These are phyloP conservation scores for Actinomortierella wolfii DNA, from an alignment of 371 early-diverging fungal species.

Conservation along the genomic window DNA sequence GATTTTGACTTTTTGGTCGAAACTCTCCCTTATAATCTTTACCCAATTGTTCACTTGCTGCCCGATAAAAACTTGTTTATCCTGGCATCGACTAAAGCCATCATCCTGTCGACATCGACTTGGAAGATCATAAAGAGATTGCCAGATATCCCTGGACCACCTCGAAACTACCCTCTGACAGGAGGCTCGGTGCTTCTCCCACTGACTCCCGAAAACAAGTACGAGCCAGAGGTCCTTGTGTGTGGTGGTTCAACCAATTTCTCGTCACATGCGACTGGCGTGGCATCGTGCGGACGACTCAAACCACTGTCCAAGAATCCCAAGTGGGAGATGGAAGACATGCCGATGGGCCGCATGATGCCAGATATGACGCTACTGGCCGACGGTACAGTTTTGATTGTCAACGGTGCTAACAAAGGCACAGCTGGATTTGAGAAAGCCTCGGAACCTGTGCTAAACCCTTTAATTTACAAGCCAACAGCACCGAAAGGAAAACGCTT, in stretches of 20 bases:
- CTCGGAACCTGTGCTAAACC: constrained; percentile 44
- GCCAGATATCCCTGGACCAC: constrained; percentile 59
- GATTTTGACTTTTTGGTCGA: constrained; percentile 59
- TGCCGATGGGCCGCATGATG: constrained; percentile 53
- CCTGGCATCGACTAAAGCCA: constrained; percentile 58
- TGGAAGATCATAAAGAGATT: constrained; percentile 53
- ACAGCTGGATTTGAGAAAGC: constrained; percentile 51
- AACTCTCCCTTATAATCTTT: constrained; percentile 67
- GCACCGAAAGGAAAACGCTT: constrained; percentile 44
- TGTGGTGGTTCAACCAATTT: constrained; percentile 52
- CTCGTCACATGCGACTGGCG: constrained; percentile 30
- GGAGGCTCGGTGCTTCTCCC: constrained; percentile 59
- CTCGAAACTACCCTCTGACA: constrained; percentile 66
- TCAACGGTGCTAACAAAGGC: constrained; percentile 55
- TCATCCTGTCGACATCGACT: constrained; percentile 56
- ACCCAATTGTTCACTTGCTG: constrained; percentile 46
- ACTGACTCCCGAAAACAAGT: constrained; percentile 49
- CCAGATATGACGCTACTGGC: constrained; percentile 51
- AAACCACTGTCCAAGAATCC: constrained; percentile 25
- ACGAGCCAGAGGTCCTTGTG: constrained; percentile 49
- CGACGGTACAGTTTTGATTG: constrained; percentile 52
- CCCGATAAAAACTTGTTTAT: constrained; percentile 57
- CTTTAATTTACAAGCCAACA: constrained; percentile 50
- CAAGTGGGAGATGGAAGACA: constrained; percentile 49
- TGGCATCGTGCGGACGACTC: constrained; percentile 46